These are phyloP conservation scores for Pythium phragmitis DNA, from an alignment of 352 stramenopile genomes.

Conservation along the genomic window DNA sequence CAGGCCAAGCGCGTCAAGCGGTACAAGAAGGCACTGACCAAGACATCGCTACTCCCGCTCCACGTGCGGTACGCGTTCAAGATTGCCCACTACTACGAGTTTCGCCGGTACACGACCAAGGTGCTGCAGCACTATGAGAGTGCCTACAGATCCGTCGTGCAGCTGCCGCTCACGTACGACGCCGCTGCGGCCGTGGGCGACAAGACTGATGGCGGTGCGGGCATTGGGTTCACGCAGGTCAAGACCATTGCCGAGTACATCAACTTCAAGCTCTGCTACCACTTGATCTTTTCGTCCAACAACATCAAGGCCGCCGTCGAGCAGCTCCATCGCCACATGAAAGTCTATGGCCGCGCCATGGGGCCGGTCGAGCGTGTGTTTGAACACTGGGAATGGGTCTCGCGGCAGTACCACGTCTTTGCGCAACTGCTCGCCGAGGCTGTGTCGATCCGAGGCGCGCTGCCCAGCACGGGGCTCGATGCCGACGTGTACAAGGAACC, in stretches of 20 bases:
- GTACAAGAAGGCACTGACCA: conserved; percentile 80
- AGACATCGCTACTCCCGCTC: conserved; percentile 54
- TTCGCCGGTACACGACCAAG: conserved; percentile 83
- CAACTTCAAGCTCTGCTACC: conserved; percentile 88
- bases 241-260: conserved; percentile 87
- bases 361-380: conserved; percentile 59
- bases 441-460: conserved; percentile 59
- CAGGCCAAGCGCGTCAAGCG: conserved; percentile 87
- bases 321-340: conserved; percentile 82
- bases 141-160: conserved; percentile 64
- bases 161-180: conserved; percentile 50
- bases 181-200: conserved; percentile 22
- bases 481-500: conserved; percentile 85
- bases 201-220: conserved; percentile 34
- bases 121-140: conserved; percentile 84
- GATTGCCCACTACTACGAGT: conserved; percentile 89
- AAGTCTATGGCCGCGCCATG: conserved; percentile 53
- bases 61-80: conserved; percentile 85
- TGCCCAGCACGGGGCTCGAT: conserved; percentile 58
- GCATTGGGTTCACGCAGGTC: conserved; percentile 55
- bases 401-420: conserved; percentile 87
- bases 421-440: conserved; percentile 78
- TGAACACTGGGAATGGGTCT: conserved; percentile 86
- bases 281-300: conserved; percentile 83
- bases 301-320: conserved; percentile 85